Base-by-base conservation (phyloP, 495 filamentous ascomycete species). In the Lichenothelia convexa region DNA sequence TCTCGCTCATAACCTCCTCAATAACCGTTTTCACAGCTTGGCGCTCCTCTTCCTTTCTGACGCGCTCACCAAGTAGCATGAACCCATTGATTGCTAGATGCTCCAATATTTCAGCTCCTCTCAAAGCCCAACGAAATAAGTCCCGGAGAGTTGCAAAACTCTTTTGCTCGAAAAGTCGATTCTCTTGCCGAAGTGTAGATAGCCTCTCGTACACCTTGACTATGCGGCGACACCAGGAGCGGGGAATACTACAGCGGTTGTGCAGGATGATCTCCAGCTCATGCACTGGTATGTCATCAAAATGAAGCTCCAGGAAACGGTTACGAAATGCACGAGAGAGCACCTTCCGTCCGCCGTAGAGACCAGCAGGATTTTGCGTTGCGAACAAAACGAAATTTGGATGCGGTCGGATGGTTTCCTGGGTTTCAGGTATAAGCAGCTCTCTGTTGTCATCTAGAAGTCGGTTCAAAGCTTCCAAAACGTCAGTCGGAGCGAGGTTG, bases 371-470 rank as follows among this genome's bases (percentile, higher is more conserved):
- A 45, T 99, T 99, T 47, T 99, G 91, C 0, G 91, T 99, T n/a
- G 91, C 91, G 45, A 95, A 99, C 1, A 99, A 67, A 75, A 95
- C 92, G 58, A 99, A 99, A 50, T 91, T 83, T 22, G 78, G 71
- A 39, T 94, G 83, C 1, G 91, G 91, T 22, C 76, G 74, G 19
- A 99, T 77, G 13, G 84, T 65, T 47, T 95, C 84, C 53, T 99
- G 91, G 0, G 91, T 95, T 48, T 99, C 91, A 0, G 91, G 89
- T 31, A 99, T 89, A 32, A 95, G 68, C 1, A 99, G 73, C 52
- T 99, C 91, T n/a, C 89, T 68, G 45, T 99, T 99, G 51, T 99
- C 91, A 46, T 99, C 91, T 1, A 99, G 62, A 2, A 99, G 66
- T 40, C 91, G 73, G 55, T 99, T 99, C 21, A 99, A 56, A 1